Base-by-base conservation (phyloP, 192 early-diverging fungal species). In the Linnemannia exigua region DNA sequence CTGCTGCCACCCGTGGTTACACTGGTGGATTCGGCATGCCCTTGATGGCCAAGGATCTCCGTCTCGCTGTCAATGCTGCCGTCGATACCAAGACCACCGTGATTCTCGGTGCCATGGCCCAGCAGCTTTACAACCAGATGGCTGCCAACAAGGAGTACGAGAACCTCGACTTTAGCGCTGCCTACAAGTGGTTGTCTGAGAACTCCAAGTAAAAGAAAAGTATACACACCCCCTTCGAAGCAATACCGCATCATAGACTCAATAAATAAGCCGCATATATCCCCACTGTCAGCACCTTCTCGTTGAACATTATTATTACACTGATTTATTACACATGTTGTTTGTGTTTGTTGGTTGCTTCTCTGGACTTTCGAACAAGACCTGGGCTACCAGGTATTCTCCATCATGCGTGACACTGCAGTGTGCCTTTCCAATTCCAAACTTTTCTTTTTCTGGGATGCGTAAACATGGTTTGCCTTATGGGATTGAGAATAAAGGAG, bases 11-110 rank as follows among this genome's bases (percentile, higher is more conserved):
- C 37, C 91, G 93, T 20, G 93, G 90, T 44, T 99, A 98, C 85
- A 89, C 91, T 46, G 97, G 97, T 77, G 98, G 98, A 47, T 99
- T 99, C 87, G 96, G 95, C 38, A 93, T 95, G 38, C 88, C 88
- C 22, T 87, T 99, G 77, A 98, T 98, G 96, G 93, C 94, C 38
- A 99, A 99, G 92, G 98, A 99, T 87, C 79, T 98, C 87, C 93
- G 95, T 3, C 88, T 99, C 63, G 98, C 97, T 5, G 90, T 97
- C 20, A 92, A 94, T 52, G 96, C 98, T 22, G 97, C 98, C 51
- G 91, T 92, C 36, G 94, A 96, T 22, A 74, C 82, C 12, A 91
- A 93, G 70, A 91, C 91, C 7, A 93, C 95, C 11, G 90, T 97
- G 3, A 44, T 94, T 70, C 88, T 98, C 17, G 96, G 95, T n/a